Percentiles rank a stretch among this genome's conserved stretches.
These are phyloP conservation scores for Paraconiothyrium brasiliense DNA, from an alignment of 2,329 filamentous ascomycete genomes.

Conservation along the genomic window DNA sequence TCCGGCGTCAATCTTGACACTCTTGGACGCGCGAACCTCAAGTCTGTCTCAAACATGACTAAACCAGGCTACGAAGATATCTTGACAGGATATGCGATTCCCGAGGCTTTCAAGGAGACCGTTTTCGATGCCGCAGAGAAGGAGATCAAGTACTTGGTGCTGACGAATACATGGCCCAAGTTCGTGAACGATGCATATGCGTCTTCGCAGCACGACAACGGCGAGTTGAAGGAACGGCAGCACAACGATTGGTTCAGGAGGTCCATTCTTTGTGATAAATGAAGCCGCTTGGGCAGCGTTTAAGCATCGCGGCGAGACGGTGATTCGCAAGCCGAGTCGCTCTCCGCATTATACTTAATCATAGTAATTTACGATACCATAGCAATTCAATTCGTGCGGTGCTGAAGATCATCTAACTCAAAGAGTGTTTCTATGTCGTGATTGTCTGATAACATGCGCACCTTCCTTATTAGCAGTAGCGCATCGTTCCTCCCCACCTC, in stretches of 20 bases:
- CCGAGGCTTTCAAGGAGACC: slow-evolving; percentile 36
- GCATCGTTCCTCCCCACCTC: neutral
- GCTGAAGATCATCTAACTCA: slow-evolving; percentile 1
- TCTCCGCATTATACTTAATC: neutral
- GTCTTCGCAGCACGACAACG: slow-evolving; percentile 29
- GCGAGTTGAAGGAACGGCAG: slow-evolving; percentile 23
- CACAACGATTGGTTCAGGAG: slow-evolving; percentile 6
- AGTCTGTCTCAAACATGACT: slow-evolving; percentile 35
- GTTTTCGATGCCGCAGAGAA: slow-evolving; percentile 43
- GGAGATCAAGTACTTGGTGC: slow-evolving; percentile 48
- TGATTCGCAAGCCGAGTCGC: neutral
- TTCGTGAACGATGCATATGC: slow-evolving; percentile 39
- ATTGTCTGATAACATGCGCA: slow-evolving; percentile 26
- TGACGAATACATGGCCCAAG: slow-evolving; percentile 50
- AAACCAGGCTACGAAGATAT: slow-evolving; percentile 29
- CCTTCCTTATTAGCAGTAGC: slow-evolving; percentile 34
- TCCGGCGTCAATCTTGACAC: slow-evolving; percentile 33
- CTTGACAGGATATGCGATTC: slow-evolving; percentile 31
- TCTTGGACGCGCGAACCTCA: slow-evolving; percentile 41
- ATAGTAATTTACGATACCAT: neutral
- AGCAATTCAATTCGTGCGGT: slow-evolving; percentile 4
- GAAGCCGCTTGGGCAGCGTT: neutral
- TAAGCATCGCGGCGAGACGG: neutral
- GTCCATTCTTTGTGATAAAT: slow-evolving; percentile 14
- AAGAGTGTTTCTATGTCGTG: slow-evolving; percentile 1